Evolutionary conservation across 495 filamentous ascomycete genomes (phyloP).

Genomic region (Penicillium pancosmium): DNA sequence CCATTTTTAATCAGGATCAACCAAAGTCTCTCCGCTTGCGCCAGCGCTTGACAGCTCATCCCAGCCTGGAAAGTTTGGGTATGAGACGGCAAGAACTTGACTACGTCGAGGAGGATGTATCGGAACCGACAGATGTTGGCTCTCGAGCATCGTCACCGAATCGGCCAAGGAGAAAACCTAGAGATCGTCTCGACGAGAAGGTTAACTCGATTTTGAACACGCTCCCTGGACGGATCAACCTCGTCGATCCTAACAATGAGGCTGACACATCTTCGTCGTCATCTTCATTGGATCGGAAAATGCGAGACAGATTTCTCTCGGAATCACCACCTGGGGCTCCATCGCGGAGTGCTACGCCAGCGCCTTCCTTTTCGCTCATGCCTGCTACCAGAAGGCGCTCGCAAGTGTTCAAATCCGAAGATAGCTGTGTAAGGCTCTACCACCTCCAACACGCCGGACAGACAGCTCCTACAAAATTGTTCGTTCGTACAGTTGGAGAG

Average conservation of each 20-base stretch:
- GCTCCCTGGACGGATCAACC: slow-evolving; percentile 78
- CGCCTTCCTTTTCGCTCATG: slow-evolving; percentile 70
- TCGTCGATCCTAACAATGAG: slow-evolving; percentile 47
- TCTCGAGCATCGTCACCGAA: slow-evolving; percentile 38
- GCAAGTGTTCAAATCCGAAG: slow-evolving; percentile 39
- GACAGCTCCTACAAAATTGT: slow-evolving; percentile 86
- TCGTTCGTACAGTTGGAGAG: slow-evolving; percentile 89
- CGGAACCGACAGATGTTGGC: slow-evolving; percentile 19
- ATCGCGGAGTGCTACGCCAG: slow-evolving; percentile 53
- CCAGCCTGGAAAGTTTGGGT: slow-evolving; percentile 43
- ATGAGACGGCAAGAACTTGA: slow-evolving; percentile 32
- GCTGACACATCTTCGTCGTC: slow-evolving; percentile 35
- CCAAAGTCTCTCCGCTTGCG: slow-evolving; percentile 31
- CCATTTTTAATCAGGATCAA: slow-evolving; percentile 26
- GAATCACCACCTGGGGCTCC: slow-evolving; percentile 39
- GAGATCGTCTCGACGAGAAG: slow-evolving; percentile 79
- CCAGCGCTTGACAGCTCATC: slow-evolving; percentile 40
- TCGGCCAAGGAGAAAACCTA: slow-evolving; percentile 43
- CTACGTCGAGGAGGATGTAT: slow-evolving; percentile 30
- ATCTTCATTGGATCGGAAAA: slow-evolving; percentile 42
- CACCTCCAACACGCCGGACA: slow-evolving; percentile 85
- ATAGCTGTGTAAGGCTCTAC: slow-evolving; percentile 81
- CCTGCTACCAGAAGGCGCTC: slow-evolving; percentile 54
- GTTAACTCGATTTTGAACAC: slow-evolving; percentile 81
- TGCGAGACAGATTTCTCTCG: slow-evolving; percentile 35